These are phyloP conservation scores for Chenopodium berlandieri DNA, from an alignment of 148 eudicot species.

Conservation along the genomic window DNA sequence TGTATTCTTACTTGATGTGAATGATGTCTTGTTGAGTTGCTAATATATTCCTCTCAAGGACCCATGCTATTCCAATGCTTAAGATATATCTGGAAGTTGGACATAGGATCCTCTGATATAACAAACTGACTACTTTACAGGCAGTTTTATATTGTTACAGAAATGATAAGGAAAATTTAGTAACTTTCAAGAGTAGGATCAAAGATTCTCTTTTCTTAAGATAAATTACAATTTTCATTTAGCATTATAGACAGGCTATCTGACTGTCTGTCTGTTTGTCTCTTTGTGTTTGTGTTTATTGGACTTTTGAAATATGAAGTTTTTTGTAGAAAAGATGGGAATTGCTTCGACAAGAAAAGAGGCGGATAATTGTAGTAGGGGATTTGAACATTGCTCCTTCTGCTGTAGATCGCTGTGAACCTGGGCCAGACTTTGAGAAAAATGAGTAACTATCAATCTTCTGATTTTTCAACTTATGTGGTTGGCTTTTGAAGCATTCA, in stretches of 20 bases:
- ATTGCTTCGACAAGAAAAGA: conserved; percentile 59
- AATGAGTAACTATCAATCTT: conserved; percentile 64
- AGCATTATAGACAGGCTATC: too few relatives aligned
- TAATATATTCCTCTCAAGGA: background rate
- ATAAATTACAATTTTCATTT: too few relatives aligned
- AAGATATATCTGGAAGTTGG: too few relatives aligned
- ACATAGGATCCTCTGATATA: too few relatives aligned
- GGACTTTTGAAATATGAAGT: conserved; percentile 23
- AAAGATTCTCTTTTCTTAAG: too few relatives aligned
- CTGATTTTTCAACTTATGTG: conserved; percentile 4
- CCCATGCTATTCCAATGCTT: background rate
- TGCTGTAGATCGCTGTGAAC: conserved; percentile 88
- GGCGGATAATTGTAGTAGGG: conserved; percentile 77
- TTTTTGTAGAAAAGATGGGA: conserved; percentile 92
- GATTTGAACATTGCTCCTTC: conserved; percentile 95
- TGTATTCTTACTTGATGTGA: background rate
- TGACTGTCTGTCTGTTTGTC: background rate
- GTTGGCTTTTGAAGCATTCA: background rate
- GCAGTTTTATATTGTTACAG: too few relatives aligned
- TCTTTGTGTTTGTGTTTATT: background rate
- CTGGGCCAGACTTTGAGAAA: conserved; percentile 82
- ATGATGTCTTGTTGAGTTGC: background rate
- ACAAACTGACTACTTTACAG: too few relatives aligned
- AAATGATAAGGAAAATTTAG: too few relatives aligned
- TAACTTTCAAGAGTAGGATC: too few relatives aligned